Evolutionary conservation across 1,139 yeast species (phyloP).

Genomic region (Pneumocystis oryctolagi): DNA sequence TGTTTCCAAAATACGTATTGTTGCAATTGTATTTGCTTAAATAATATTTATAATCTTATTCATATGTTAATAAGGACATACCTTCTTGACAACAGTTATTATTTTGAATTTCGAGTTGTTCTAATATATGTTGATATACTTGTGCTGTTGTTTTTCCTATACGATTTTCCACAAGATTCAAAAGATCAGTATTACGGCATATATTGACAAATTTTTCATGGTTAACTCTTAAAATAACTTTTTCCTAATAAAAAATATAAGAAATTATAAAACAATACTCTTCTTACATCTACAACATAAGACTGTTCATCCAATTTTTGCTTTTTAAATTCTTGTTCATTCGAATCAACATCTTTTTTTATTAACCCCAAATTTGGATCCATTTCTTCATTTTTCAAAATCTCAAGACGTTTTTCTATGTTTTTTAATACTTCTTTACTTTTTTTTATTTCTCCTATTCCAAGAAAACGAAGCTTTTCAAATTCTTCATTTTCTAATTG

Average conservation of each 20-base stretch:
- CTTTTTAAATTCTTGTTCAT: not conserved
- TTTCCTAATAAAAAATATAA: not conserved
- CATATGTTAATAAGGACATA: not conserved
- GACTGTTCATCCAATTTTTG: not conserved
- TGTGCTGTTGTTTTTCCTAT: conserved; percentile 55
- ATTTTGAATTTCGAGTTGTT: conserved; percentile 35
- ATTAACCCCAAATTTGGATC: not conserved
- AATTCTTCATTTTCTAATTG: not conserved
- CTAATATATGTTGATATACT: conserved; percentile 47
- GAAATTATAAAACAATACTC: not conserved
- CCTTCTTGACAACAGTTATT: conserved; percentile 19
- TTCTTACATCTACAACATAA: not conserved
- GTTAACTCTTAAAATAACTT: conserved; percentile 45
- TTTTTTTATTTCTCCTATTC: not conserved
- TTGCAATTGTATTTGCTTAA: conserved; percentile 22
- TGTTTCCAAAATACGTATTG: conserved; percentile 21
- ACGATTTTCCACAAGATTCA: conserved; percentile 47
- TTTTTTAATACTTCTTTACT: not conserved
- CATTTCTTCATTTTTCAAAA: not conserved
- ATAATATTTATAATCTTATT: not conserved
- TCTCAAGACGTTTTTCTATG: not conserved
- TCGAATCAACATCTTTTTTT: not conserved
- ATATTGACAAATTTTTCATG: conserved; percentile 53
- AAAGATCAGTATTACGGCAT: conserved; percentile 50
- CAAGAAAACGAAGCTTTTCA: not conserved